phyloP scores from a whole-genome alignment of 192 early-diverging fungal genomes.

The Chytriomyces hyalinus region DNA sequence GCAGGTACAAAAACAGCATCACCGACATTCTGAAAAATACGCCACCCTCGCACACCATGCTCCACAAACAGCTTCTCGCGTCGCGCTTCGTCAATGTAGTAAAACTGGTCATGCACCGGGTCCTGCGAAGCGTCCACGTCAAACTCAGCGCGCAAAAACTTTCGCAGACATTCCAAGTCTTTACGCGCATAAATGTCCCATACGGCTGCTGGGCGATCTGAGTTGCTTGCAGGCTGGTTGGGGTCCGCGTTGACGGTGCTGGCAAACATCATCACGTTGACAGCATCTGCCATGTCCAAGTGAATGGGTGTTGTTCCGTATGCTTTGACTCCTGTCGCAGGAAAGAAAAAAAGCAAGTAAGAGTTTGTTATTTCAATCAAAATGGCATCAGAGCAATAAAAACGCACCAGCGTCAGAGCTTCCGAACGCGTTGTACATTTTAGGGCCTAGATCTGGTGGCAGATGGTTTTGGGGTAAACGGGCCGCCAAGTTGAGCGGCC shows the following conservation, averaged over 20 bases:
- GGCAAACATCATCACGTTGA: slow-evolving; percentile 75
- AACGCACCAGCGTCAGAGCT: slow-evolving; percentile 38
- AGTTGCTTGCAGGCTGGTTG: background rate
- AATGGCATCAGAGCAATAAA: background rate
- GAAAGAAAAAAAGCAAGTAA: slow-evolving; percentile 18
- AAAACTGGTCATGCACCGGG: slow-evolving; percentile 72
- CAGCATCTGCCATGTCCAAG: slow-evolving; percentile 79
- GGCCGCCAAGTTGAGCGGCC: slow-evolving; percentile 63
- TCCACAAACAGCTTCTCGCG: slow-evolving; percentile 45
- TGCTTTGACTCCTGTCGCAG: slow-evolving; percentile 39
- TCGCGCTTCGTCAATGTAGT: slow-evolving; percentile 60
- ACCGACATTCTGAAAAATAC: slow-evolving; percentile 70
- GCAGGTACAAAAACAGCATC: slow-evolving; percentile 81
- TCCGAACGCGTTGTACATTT: slow-evolving; percentile 79
- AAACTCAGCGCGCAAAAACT: background rate
- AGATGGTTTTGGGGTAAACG: slow-evolving; percentile 58
- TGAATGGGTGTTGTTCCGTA: slow-evolving; percentile 77
- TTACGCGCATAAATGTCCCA: slow-evolving; percentile 69
- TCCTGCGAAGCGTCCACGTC: slow-evolving; percentile 38
- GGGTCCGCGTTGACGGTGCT: background rate
- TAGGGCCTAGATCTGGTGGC: slow-evolving; percentile 75
- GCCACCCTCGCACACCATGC: slow-evolving; percentile 55
- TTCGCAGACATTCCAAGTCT: slow-evolving; percentile 44
- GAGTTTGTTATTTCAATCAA: background rate
- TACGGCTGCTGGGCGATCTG: slow-evolving; percentile 48